A percentile compares a stretch with the other conserved stretches of the same genome.
These are phyloP conservation scores for Pseudocercospora cruenta DNA, from an alignment of 2,329 filamentous ascomycete species.

Conservation along the genomic window DNA sequence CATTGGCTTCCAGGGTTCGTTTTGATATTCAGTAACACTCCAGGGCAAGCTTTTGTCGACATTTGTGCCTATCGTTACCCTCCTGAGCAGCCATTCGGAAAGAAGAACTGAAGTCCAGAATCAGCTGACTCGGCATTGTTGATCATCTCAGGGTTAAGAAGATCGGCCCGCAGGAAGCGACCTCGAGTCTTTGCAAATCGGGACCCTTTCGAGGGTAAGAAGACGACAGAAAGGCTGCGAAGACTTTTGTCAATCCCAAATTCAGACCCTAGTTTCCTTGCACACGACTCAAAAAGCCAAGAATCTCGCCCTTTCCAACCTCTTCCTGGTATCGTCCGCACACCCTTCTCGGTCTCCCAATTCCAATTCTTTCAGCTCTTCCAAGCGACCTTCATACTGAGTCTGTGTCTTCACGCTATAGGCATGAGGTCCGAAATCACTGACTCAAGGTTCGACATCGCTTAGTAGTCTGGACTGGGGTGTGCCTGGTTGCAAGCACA, in stretches of 20 bases:
- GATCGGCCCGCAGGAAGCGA: neutral
- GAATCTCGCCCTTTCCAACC: neutral
- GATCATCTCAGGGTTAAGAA: neutral
- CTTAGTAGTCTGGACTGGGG: neutral
- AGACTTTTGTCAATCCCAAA: neutral
- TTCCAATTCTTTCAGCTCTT: neutral
- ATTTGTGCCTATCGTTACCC: neutral
- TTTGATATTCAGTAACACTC: neutral
- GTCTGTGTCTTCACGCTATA: neutral
- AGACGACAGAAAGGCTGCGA: neutral
- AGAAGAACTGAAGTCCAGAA: neutral
- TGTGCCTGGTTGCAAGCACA: neutral
- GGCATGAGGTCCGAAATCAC: neutral
- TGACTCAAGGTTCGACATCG: slow-evolving; percentile 5
- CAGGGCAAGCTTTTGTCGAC: neutral
- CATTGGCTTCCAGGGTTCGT: neutral
- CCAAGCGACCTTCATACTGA: neutral
- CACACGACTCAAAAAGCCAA: neutral
- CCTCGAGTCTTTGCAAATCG: neutral
- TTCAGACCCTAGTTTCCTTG: neutral
- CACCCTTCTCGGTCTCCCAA: neutral
- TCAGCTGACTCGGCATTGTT: slow-evolving; percentile 6
- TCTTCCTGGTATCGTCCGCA: neutral
- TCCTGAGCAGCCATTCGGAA: neutral
- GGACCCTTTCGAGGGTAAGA: neutral